Percentiles rank a stretch among this genome's conserved stretches.
phyloP scores from a whole-genome alignment of 768 basidiomycete genomes.

The Daedaleopsis sinensis region DNA sequence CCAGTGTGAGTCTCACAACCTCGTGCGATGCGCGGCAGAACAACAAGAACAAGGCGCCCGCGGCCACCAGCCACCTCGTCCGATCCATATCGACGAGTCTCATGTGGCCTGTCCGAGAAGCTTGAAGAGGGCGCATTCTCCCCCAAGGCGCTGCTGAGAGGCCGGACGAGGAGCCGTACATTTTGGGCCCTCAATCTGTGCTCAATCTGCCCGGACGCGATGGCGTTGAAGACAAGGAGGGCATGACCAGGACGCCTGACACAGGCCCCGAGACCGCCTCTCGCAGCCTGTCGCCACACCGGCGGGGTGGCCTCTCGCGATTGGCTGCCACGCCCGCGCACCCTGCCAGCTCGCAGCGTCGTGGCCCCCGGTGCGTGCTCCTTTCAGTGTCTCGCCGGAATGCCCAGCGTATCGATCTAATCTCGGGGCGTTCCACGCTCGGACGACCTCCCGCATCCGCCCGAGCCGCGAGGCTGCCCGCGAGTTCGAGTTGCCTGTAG shows the following conservation, averaged over 20 bases:
- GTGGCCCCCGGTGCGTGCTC: not conserved
- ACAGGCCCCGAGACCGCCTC: not conserved
- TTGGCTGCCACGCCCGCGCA: not conserved
- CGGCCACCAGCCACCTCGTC: not conserved
- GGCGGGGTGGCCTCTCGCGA: not conserved
- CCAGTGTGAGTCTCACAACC: not conserved
- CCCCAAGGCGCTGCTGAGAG: not conserved
- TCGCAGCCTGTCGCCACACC: not conserved
- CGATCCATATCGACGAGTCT: not conserved
- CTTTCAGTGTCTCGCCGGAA: not conserved
- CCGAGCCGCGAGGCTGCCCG: not conserved
- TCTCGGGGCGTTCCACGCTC: not conserved
- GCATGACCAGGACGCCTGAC: constrained; percentile 1
- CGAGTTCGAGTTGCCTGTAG: not conserved
- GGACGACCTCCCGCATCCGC: not conserved
- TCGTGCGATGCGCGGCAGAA: not conserved
- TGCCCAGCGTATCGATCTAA: not conserved
- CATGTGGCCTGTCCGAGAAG: not conserved
- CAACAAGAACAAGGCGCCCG: not conserved
- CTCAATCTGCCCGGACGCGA: not conserved
- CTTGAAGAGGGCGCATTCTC: not conserved
- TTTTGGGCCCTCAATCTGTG: not conserved
- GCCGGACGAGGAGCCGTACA: not conserved
- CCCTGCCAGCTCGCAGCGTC: not conserved
- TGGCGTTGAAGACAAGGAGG: not conserved